These are phyloP conservation scores for Curvularia eragrostidis DNA, from an alignment of 2,329 filamentous ascomycete genomes.

Conservation along the genomic window DNA sequence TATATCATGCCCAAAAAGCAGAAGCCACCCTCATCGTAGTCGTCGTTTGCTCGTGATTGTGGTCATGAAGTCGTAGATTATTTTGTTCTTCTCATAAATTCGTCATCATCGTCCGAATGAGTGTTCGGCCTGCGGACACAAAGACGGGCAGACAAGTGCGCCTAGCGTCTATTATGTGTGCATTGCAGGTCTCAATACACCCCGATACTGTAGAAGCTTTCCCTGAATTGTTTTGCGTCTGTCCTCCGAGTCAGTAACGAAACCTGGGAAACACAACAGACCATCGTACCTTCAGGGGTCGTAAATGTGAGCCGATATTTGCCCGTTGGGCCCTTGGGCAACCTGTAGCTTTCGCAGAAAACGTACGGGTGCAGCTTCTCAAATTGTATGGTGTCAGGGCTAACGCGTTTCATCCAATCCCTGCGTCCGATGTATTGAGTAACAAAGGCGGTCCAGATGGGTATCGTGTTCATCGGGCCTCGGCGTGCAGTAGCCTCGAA, in stretches of 20 bases:
- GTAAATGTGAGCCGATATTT: slow-evolving; percentile 47
- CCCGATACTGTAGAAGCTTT: slow-evolving; percentile 42
- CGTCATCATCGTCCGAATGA: slow-evolving; percentile 8
- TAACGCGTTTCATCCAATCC: slow-evolving; percentile 57
- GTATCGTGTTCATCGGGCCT: slow-evolving; percentile 61
- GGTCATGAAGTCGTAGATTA: slow-evolving; percentile 29
- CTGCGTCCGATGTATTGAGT: slow-evolving; percentile 54
- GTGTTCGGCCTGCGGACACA: background rate
- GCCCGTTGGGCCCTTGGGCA: slow-evolving; percentile 38
- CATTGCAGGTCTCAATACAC: background rate
- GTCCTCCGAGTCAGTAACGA: background rate
- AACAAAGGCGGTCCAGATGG: slow-evolving; percentile 63
- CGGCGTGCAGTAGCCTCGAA: slow-evolving; percentile 63
- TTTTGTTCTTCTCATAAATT: slow-evolving; percentile 22
- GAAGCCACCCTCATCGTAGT: slow-evolving; percentile 32
- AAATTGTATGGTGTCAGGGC: slow-evolving; percentile 55
- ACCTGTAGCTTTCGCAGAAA: slow-evolving; percentile 59
- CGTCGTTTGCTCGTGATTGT: slow-evolving; percentile 24
- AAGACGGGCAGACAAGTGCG: background rate
- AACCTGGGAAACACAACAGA: too few relatives aligned
- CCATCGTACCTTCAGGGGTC: slow-evolving; percentile 36
- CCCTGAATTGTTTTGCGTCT: slow-evolving; percentile 43
- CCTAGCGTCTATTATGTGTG: background rate
- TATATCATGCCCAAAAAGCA: slow-evolving; percentile 43
- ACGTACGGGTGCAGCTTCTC: slow-evolving; percentile 60